Evolutionary conservation across 495 filamentous ascomycete species (phyloP).

Genomic region (Xylaria intraflava): DNA sequence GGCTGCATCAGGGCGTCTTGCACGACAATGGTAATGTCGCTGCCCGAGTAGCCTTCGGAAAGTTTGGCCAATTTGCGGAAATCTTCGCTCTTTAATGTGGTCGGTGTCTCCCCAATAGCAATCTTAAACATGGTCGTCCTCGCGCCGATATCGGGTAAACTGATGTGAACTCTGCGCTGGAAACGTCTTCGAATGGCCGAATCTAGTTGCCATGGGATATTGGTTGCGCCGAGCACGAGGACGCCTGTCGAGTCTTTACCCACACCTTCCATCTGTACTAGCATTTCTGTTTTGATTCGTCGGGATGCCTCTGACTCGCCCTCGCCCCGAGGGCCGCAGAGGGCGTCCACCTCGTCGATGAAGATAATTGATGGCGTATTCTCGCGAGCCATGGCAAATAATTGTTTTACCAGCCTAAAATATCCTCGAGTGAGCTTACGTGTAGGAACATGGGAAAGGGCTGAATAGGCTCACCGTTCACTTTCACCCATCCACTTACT

Average conservation of each 20-base stretch:
- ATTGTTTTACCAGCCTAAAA: constrained; percentile 82
- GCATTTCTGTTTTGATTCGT: constrained; percentile 95
- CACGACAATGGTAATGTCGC: constrained; percentile 92
- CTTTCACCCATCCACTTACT: constrained; percentile 99
- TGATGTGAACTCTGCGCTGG: constrained; percentile 93
- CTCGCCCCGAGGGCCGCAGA: constrained; percentile 93
- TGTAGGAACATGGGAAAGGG: background rate
- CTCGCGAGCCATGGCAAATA: constrained; percentile 96
- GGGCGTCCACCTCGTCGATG: constrained; percentile 97
- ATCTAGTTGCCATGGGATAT: constrained; percentile 98
- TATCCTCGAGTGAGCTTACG: constrained; percentile 1
- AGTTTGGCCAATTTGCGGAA: constrained; percentile 70
- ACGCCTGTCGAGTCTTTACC: constrained; percentile 91
- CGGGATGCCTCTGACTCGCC: constrained; percentile 96
- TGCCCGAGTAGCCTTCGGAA: constrained; percentile 90
- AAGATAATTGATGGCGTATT: constrained; percentile 99
- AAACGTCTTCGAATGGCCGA: constrained; percentile 96
- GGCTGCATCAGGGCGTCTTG: constrained; percentile 98
- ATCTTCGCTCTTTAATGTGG: constrained; percentile 71
- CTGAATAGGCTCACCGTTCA: constrained; percentile 65
- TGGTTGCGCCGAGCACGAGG: constrained; percentile 91
- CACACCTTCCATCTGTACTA: constrained; percentile 99
- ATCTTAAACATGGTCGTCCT: constrained; percentile 97
- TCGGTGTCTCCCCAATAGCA: constrained; percentile 82
- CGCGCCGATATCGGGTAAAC: constrained; percentile 77